phyloP scores from a whole-genome alignment of 2,329 filamentous ascomycete genomes.

The Cladophialophora psammophila region DNA sequence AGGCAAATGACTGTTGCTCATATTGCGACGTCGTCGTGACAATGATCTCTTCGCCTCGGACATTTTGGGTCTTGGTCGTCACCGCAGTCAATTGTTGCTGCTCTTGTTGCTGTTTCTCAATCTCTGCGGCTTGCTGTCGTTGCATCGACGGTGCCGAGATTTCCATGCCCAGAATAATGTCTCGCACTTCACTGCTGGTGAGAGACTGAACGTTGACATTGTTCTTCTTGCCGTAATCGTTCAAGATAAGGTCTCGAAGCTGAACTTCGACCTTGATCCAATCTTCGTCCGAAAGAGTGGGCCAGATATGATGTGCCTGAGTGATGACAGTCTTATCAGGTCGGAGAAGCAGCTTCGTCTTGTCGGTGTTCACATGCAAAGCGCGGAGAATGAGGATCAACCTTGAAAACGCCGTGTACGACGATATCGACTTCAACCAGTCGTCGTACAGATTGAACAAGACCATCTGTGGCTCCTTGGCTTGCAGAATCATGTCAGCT shows the following conservation, averaged over 20 bases:
- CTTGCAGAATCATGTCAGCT: conserved; percentile 97
- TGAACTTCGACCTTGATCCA: conserved; percentile 99
- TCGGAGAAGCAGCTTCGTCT: conserved; percentile 92
- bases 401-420: conserved; percentile 97
- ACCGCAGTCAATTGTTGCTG: conserved; percentile 96
- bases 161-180: conserved; percentile 99
- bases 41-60: conserved; percentile 96
- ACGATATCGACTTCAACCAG: conserved; percentile 98
- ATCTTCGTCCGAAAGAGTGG: conserved; percentile 88
- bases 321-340: conserved; percentile 99
- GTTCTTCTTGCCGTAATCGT: conserved; percentile 99
- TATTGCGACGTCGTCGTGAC: conserved; percentile 98
- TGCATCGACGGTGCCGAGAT: conserved; percentile 98
- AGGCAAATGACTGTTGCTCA: conserved; percentile 96
- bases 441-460: conserved; percentile 99
- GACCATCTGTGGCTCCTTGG: conserved; percentile 99
- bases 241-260: conserved; percentile 91
- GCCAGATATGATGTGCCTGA: conserved; percentile 99
- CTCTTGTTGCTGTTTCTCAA: conserved; percentile 98
- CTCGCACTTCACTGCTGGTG: conserved; percentile 94
- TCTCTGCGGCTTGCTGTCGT: conserved; percentile 96
- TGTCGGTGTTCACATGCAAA: conserved; percentile 96
- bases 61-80: conserved; percentile 97
- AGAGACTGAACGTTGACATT: conserved; percentile 98
- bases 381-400: conserved; percentile 91